Evolutionary conservation across 306 rosid species (phyloP).

Genomic region (Macrotyloma uniflorum): DNA sequence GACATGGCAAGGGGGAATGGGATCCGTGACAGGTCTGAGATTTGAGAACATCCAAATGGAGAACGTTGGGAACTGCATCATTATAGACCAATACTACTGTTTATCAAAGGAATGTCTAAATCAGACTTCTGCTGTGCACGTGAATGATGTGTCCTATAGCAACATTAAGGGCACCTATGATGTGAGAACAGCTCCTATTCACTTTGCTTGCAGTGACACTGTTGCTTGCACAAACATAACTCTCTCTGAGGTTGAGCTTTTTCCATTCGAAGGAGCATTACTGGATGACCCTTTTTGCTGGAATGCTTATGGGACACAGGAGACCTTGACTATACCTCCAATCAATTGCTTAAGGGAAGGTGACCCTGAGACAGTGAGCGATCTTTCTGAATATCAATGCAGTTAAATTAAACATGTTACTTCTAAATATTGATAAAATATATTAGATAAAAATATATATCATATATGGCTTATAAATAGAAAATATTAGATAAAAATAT

Average conservation of each 20-base stretch:
- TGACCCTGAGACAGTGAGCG: constrained; percentile 54
- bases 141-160: constrained; percentile 62
- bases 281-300: constrained; percentile 90
- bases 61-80: constrained; percentile 74
- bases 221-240: constrained; percentile 89
- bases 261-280: constrained; percentile 78
- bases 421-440: constrained; percentile 24
- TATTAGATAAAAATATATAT: constrained; percentile 6
- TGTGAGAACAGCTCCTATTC: constrained; percentile 83
- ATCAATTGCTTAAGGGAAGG: constrained; percentile 79
- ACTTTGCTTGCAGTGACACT: constrained; percentile 90
- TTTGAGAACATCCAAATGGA: constrained; percentile 91
- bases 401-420: constrained; percentile 5
- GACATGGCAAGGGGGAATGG: constrained; percentile 99
- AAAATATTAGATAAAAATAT: constrained; percentile 19
- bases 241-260: constrained; percentile 83
- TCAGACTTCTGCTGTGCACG: constrained; percentile 86
- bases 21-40: constrained; percentile 62
- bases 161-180: constrained; percentile 93
- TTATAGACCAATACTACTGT: constrained; percentile 93
- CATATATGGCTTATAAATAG: background rate
- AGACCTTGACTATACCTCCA: constrained; percentile 88
- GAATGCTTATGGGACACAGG: constrained; percentile 88
- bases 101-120: constrained; percentile 72
- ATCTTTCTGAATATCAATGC: constrained; percentile 60